Conservation (phyloP, 2,329 filamentous ascomycete species). For the Trichoderma polysporum region DNA sequence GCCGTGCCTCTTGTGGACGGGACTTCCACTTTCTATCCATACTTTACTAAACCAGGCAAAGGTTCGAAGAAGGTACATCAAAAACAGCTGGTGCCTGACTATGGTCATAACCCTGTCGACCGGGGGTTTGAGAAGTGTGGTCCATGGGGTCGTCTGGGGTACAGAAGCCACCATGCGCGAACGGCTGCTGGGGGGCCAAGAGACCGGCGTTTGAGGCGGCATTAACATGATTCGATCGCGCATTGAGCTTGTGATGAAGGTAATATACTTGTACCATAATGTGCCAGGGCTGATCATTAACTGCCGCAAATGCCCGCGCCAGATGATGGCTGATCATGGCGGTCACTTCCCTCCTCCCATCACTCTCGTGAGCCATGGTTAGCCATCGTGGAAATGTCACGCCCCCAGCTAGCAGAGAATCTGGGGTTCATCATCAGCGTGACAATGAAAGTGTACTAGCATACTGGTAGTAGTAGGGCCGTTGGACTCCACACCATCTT, state of each 20-base stretch:
- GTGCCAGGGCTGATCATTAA: background rate
- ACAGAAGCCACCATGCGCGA: slow-evolving; percentile 16
- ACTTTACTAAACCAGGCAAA: background rate
- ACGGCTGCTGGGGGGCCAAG: background rate
- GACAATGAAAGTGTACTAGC: background rate
- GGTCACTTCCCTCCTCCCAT: background rate
- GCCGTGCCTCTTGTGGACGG: background rate
- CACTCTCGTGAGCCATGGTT: background rate
- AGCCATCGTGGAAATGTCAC: slow-evolving; percentile 14
- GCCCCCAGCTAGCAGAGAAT: background rate
- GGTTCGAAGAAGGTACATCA: background rate
- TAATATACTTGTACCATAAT: background rate
- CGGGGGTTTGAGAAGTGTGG: background rate
- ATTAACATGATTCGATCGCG: slow-evolving; percentile 15
- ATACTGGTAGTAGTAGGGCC: background rate
- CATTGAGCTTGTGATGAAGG: slow-evolving; percentile 18
- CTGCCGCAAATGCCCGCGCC: slow-evolving; percentile 3
- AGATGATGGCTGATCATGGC: slow-evolving; percentile 15
- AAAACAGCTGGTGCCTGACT: slow-evolving; percentile 7
- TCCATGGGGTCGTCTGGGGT: slow-evolving; percentile 20
- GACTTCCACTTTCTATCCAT: background rate
- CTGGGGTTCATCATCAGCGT: slow-evolving; percentile 9
- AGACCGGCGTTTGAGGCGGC: slow-evolving; percentile 17
- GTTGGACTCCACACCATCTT: slow-evolving; percentile 3
- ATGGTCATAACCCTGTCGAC: background rate